A percentile compares a stretch with the other conserved stretches of the same genome.
phyloP scores from a whole-genome alignment of 2,329 filamentous ascomycete species.

The Graphilbum ipis-grandicollis region DNA sequence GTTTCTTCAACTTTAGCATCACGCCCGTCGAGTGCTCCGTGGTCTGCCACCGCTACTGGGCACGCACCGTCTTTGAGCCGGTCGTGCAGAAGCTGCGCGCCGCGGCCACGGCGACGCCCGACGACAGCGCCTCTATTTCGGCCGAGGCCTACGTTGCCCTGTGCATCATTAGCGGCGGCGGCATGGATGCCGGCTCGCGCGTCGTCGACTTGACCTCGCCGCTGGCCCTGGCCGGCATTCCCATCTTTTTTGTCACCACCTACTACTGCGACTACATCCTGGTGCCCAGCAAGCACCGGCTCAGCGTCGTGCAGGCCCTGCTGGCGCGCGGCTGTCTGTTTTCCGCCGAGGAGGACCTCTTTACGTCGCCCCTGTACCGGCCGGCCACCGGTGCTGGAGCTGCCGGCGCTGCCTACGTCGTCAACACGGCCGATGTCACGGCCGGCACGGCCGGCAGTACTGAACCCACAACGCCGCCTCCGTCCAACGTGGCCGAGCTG shows the following conservation, averaged over 20 bases:
- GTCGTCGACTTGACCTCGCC: constrained; percentile 86
- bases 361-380: constrained; percentile 29
- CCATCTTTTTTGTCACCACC: constrained; percentile 96
- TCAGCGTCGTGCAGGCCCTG: constrained; percentile 59
- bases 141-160: constrained; percentile 75
- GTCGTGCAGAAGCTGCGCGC: constrained; percentile 24
- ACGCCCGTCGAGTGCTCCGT: constrained; percentile 87
- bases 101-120: constrained; percentile 34
- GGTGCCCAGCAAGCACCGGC: constrained; percentile 58
- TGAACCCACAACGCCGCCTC: constrained; percentile 55
- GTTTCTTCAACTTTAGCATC: constrained; percentile 84
- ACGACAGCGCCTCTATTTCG: constrained; percentile 51
- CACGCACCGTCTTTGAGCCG: constrained; percentile 58
- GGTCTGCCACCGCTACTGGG: constrained; percentile 65
- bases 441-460: too few species aligned
- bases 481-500: constrained; percentile 60
- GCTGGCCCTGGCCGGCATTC: constrained; percentile 77
- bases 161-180: constrained; percentile 76
- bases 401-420: too few species aligned
- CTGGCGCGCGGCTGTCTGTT: constrained; percentile 72
- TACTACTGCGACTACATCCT: constrained; percentile 97
- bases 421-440: too few species aligned
- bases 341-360: constrained; percentile 47
- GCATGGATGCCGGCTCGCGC: constrained; percentile 76
- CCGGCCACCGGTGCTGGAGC: too few species aligned